A percentile compares a stretch with the other conserved stretches of the same genome.
These are phyloP conservation scores for Penicillium griseofulvum DNA, from an alignment of 2,329 filamentous ascomycete species.

Conservation along the genomic window DNA sequence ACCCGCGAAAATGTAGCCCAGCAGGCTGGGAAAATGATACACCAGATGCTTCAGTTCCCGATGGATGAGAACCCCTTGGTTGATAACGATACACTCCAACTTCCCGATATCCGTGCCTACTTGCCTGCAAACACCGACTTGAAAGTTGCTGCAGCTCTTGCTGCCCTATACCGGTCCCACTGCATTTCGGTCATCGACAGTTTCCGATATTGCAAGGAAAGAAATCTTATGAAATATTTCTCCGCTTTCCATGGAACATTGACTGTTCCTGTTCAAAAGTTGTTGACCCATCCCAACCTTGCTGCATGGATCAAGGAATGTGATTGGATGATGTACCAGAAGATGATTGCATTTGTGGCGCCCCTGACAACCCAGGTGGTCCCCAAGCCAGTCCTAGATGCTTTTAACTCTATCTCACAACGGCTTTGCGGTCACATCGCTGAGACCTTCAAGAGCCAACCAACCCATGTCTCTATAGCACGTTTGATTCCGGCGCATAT, in stretches of 20 bases:
- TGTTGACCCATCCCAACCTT: constrained; percentile 76
- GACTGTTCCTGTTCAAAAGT: constrained; percentile 92
- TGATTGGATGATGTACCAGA: constrained; percentile 93
- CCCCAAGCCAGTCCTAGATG: constrained; percentile 81
- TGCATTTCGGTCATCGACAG: constrained; percentile 94
- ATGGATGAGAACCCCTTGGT: constrained; percentile 35
- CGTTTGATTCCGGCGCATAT: constrained; percentile 85
- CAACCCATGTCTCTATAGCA: constrained; percentile 78
- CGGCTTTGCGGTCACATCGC: constrained; percentile 77
- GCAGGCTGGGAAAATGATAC: constrained; percentile 39
- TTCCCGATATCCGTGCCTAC: constrained; percentile 85
- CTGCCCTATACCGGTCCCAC: constrained; percentile 86
- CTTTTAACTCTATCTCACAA: constrained; percentile 81
- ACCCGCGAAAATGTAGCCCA: constrained; percentile 38
- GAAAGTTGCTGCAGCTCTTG: constrained; percentile 81
- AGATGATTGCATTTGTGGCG: constrained; percentile 89
- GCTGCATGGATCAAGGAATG: constrained; percentile 94
- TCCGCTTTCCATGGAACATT: constrained; percentile 94
- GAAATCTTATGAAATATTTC: constrained; percentile 92
- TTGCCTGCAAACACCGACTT: constrained; percentile 77
- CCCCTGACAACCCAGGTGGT: constrained; percentile 88
- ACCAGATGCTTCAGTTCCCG: constrained; percentile 42
- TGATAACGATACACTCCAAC: constrained; percentile 68
- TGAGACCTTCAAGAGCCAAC: constrained; percentile 80
- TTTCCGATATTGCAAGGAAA: constrained; percentile 93